Evolutionary conservation across 169 alveolate genomes (phyloP).

Genomic region (Cyclospora cayetanensis): DNA sequence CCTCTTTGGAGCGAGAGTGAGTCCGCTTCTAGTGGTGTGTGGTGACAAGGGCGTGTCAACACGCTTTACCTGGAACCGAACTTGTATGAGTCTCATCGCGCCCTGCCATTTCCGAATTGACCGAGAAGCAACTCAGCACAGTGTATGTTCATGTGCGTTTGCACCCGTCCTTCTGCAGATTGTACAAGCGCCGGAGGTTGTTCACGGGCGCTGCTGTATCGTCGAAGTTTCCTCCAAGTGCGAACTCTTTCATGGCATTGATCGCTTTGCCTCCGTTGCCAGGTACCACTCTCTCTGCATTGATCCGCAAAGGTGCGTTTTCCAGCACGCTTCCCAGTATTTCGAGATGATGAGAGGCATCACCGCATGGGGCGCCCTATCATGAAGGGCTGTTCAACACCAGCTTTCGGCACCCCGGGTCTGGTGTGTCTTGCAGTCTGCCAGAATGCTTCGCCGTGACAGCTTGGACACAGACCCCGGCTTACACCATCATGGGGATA

Average conservation of each 20-base stretch:
- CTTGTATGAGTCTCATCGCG: no score
- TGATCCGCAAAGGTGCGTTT: not conserved
- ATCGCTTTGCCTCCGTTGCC: conserved; percentile 2
- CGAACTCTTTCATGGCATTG: conserved; percentile 48
- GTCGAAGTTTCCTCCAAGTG: not conserved
- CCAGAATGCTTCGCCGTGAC: conserved; percentile 52
- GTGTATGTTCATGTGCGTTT: no score
- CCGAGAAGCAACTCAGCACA: no score
- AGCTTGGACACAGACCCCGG: conserved; percentile 52
- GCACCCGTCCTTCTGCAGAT: conserved; percentile 54
- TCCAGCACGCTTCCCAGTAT: not conserved
- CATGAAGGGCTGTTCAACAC: not conserved
- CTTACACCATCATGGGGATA: conserved; percentile 76
- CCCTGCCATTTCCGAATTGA: no score
- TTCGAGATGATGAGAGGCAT: no score
- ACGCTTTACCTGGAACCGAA: no score
- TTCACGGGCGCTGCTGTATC: conserved; percentile 65
- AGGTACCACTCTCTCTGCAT: conserved; percentile 68
- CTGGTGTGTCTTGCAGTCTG: conserved; percentile 41
- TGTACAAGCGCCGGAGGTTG: conserved; percentile 3
- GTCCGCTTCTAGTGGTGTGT: no score
- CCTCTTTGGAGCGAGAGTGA: conserved; percentile 66
- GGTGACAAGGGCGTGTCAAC: no score
- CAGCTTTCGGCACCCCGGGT: not conserved
- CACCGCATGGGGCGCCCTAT: not conserved